phyloP scores from a whole-genome alignment of 2,329 filamentous ascomycete genomes.

The Scytalidium sp. region DNA sequence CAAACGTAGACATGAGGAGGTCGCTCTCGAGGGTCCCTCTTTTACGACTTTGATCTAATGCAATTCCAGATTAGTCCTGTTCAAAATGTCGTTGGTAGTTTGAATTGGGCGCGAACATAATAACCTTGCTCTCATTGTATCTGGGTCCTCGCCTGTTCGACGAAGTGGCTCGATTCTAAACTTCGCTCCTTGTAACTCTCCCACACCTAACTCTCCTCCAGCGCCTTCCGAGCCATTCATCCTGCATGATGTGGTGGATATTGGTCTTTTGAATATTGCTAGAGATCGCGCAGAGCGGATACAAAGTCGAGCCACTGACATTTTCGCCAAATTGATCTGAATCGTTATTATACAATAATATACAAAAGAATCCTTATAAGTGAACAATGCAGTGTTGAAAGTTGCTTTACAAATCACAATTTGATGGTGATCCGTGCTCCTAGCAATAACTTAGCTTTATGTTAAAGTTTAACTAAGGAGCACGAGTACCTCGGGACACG shows the following conservation, averaged over 20 bases:
- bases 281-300: constrained; percentile 19
- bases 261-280: constrained; percentile 17
- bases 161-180: constrained; percentile 91
- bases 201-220: constrained; percentile 64
- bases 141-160: constrained; percentile 75
- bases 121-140: constrained; percentile 86
- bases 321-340: constrained; percentile 2
- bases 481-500: not conserved
- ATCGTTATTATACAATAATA: too few relatives aligned
- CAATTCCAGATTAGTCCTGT: constrained; percentile 4
- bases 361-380: not conserved
- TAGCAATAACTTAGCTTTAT: too few relatives aligned
- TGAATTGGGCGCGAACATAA: constrained; percentile 44
- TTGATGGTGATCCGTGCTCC: not conserved
- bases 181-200: constrained; percentile 80
- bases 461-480: too few relatives aligned
- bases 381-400: not conserved
- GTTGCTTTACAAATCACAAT: not conserved
- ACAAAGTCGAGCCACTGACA: constrained; percentile 19
- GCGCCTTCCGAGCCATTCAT: constrained; percentile 24
- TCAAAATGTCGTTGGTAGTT: constrained; percentile 3
- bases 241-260: constrained; percentile 17
- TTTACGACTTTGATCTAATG: constrained; percentile 92
- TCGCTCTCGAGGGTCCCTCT: constrained; percentile 94
- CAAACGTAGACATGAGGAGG: constrained; percentile 94